Percentiles rank a stretch among this genome's conserved stretches.
phyloP scores from a whole-genome alignment of 768 basidiomycete genomes.

The Trametes maxima region DNA sequence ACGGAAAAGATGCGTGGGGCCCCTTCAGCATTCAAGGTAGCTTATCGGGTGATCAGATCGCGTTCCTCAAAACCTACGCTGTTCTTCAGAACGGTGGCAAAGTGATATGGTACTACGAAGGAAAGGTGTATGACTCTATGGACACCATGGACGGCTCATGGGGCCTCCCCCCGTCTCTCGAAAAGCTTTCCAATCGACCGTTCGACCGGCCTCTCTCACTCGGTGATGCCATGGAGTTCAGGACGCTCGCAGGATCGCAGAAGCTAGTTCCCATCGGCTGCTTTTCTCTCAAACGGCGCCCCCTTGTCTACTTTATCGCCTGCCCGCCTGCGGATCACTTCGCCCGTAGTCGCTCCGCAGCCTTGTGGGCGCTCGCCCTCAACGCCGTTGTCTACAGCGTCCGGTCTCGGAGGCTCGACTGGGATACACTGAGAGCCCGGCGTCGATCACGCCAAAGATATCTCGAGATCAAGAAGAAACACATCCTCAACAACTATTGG shows the following conservation, averaged over 20 bases:
- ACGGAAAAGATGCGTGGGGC: slow-evolving; percentile 8
- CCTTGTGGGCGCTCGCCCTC: slow-evolving; percentile 13
- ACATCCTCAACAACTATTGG: neutral
- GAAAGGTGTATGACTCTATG: neutral
- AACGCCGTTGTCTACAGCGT: neutral
- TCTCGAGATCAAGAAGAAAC: slow-evolving; percentile 2
- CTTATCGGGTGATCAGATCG: neutral
- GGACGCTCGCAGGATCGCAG: neutral
- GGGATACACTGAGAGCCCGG: slow-evolving; percentile 5
- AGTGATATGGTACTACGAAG: slow-evolving; percentile 10
- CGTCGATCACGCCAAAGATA: slow-evolving; percentile 3
- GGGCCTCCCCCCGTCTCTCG: neutral
- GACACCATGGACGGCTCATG: neutral
- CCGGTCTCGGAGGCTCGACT: slow-evolving; percentile 4
- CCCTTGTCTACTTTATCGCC: slow-evolving; percentile 5
- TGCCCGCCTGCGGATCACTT: slow-evolving; percentile 1
- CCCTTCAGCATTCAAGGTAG: slow-evolving; percentile 4
- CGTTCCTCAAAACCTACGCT: slow-evolving; percentile 1
- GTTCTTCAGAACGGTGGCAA: neutral
- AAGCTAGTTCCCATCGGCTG: neutral
- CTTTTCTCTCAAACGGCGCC: slow-evolving; percentile 10
- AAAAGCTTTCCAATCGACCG: neutral
- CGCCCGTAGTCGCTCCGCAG: neutral
- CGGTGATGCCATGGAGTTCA: neutral
- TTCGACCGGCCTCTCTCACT: neutral